phyloP scores from a whole-genome alignment of 225 moss, liverwort and hornwort genomes.

The Ulota crispa region DNA sequence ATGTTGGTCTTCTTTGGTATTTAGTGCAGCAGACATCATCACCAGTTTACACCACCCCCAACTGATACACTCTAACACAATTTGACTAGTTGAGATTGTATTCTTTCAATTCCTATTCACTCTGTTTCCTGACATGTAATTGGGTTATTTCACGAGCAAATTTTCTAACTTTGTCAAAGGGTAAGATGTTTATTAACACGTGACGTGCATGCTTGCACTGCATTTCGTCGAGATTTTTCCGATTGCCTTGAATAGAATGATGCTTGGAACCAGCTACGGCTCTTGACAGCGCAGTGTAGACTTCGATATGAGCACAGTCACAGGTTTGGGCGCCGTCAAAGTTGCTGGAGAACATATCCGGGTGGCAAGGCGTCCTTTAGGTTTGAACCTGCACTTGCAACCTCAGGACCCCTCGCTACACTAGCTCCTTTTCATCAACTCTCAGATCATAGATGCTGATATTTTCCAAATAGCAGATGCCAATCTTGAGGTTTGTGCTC shows the following conservation, averaged over 20 bases:
- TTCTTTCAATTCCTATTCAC: neutral
- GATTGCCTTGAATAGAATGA: conserved; percentile 11
- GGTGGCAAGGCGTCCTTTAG: conserved; percentile 50
- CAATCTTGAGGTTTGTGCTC: neutral
- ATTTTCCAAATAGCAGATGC: neutral
- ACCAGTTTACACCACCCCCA: neutral
- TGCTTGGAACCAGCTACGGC: conserved; percentile 42
- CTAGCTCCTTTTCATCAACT: neutral
- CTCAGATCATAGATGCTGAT: neutral
- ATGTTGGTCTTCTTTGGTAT: neutral
- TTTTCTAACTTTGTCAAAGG: neutral
- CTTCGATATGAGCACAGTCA: conserved; percentile 38
- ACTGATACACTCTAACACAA: no score
- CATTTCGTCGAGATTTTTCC: neutral
- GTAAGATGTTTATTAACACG: neutral
- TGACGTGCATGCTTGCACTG: neutral
- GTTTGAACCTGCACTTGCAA: conserved; percentile 25
- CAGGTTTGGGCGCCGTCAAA: conserved; percentile 33
- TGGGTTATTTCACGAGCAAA: neutral
- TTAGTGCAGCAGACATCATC: neutral
- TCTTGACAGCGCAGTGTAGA: conserved; percentile 38
- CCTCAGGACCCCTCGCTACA: neutral
- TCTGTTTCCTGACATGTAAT: neutral
- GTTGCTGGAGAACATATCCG: conserved; percentile 38
- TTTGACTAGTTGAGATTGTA: neutral